phyloP scores from a whole-genome alignment of 169 alveolate genomes.

The Eimeria praecox region DNA sequence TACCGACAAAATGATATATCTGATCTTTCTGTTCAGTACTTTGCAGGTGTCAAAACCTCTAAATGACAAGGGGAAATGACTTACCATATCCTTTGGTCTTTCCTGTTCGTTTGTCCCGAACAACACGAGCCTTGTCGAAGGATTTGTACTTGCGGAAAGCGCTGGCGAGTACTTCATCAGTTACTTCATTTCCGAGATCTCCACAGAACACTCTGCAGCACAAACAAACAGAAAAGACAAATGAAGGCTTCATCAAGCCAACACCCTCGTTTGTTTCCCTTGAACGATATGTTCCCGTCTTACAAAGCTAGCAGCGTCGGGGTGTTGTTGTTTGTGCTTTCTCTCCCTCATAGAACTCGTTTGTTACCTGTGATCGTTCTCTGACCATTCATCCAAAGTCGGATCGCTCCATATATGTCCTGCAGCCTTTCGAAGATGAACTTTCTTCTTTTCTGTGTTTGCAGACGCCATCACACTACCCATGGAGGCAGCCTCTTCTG shows the following conservation, averaged over 20 bases:
- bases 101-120: slow-evolving; percentile 96
- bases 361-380: slow-evolving; percentile 94
- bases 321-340: background rate
- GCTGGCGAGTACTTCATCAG: slow-evolving; percentile 97
- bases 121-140: slow-evolving; percentile 94
- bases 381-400: slow-evolving; percentile 98
- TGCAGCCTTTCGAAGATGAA: slow-evolving; percentile 96
- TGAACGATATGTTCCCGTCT: too few species aligned
- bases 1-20: too few species aligned
- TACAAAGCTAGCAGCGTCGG: background rate
- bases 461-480: slow-evolving; percentile 82
- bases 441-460: slow-evolving; percentile 73
- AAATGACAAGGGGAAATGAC: background rate
- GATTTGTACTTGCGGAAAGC: slow-evolving; percentile 97
- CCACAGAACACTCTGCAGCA: slow-evolving; percentile 96
- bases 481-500: slow-evolving; percentile 78
- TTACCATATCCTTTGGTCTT: slow-evolving; percentile 97
- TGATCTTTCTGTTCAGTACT: background rate
- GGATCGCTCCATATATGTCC: slow-evolving; percentile 98
- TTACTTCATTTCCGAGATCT: slow-evolving; percentile 98
- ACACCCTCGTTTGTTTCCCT: too few species aligned
- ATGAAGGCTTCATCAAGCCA: background rate
- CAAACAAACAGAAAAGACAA: background rate
- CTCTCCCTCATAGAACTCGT: background rate
- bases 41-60: background rate